Evolutionary conservation across 441 rosid genomes (phyloP).

Genomic region (Eugenia klotzschiana): DNA sequence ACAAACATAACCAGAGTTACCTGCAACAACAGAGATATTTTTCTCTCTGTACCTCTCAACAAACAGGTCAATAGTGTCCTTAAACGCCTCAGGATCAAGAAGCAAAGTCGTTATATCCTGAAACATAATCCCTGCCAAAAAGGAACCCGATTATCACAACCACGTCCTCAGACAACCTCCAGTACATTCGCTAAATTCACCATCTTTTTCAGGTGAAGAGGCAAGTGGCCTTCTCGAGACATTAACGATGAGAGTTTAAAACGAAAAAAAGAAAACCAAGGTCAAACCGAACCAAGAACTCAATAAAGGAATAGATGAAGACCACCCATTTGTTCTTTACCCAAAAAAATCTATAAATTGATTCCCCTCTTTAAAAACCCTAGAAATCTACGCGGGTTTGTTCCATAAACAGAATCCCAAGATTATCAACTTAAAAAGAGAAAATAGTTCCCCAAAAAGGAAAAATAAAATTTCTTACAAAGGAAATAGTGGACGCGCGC

Average conservation of each 20-base stretch:
- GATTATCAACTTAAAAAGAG: background rate
- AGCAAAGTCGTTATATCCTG: constrained; percentile 91
- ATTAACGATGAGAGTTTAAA: background rate
- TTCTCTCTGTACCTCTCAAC: constrained; percentile 75
- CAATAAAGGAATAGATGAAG: background rate
- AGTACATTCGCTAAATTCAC: background rate
- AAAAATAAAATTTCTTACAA: background rate
- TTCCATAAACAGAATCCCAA: background rate
- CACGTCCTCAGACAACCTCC: background rate
- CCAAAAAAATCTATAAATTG: background rate
- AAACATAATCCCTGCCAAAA: constrained; percentile 61
- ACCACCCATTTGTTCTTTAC: background rate
- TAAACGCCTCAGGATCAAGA: constrained; percentile 66
- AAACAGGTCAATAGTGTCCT: constrained; percentile 78
- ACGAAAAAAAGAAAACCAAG: background rate
- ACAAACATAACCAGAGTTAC: constrained; percentile 10
- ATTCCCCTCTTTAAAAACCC: background rate
- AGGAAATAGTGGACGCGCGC: background rate
- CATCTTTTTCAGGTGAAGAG: background rate
- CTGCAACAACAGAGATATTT: constrained; percentile 77
- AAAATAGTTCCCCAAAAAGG: background rate
- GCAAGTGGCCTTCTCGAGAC: background rate
- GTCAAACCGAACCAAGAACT: background rate
- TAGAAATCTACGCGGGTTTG: background rate
- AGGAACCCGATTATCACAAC: background rate